Evolutionary conservation across 257 asterid genomes (phyloP), one percentile per base, ranked within the genome.

Genomic region (Orobanche coerulescens): DNA sequence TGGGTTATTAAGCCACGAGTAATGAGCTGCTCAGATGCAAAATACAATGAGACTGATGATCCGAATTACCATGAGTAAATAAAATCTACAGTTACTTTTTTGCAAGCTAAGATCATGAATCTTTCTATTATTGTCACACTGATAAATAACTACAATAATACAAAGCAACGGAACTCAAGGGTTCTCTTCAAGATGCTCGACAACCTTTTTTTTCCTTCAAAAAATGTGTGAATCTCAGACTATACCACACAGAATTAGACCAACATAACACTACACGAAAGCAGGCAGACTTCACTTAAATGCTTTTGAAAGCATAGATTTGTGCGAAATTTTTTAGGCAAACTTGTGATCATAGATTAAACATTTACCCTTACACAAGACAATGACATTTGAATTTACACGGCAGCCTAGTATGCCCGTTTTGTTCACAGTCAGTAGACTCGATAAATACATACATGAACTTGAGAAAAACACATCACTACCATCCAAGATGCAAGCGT

Each of bases 61-160:
- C 57, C 5, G 7, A 28, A 23, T 10, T 25, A 18, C 42, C 55
- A 30, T 28, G 11, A 42, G 23, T 18, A 34, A 58, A 33, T 22
- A 37, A 18, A 57, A 36, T 16, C 44, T 6, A 36, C 34, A 37
- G 28, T 34, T 34, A 34, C 49, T 19, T 10, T n/a, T 4, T 11
- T 18, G 49, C 49, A 58, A 58, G 33, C 34, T 34, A 58, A 20
- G 48, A 34, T 22, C 60, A 54, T n/a, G 60, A 54, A 6, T 14
- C 12, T 14, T 54, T n/a, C 43, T 30, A 6, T 31, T 53, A 54
- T 30, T 26, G 26, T 6, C 4, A 47, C 54, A 1, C n/a, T 3
- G 12, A 28, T 3, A 5, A 26, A 6, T 5, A 54, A 28, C 22
- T 14, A 2, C 16, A 30, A 30, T n/a, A 28, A 26, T 2, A 28